These are phyloP conservation scores for Delonix regia DNA, from an alignment of 306 rosid genomes.

Conservation along the genomic window DNA sequence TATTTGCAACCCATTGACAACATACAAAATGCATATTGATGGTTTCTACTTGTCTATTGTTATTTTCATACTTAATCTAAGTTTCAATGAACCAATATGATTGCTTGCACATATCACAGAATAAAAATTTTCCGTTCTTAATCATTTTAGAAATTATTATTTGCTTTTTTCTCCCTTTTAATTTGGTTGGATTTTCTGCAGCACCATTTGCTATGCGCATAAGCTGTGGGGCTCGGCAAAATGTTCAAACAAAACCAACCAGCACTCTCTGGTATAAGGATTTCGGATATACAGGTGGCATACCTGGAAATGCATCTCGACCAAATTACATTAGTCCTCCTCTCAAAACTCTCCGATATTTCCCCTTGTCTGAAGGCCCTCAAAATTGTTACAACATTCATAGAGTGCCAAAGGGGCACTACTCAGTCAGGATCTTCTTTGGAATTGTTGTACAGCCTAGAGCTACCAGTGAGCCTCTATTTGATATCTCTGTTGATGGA, in stretches of 20 bases:
- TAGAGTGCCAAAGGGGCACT: slow-evolving; percentile 85
- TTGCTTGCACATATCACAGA: neutral
- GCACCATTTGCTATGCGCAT: slow-evolving; percentile 89
- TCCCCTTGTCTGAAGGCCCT: slow-evolving; percentile 82
- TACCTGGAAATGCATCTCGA: slow-evolving; percentile 68
- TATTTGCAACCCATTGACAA: slow-evolving; percentile 3
- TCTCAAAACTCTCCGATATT: slow-evolving; percentile 78
- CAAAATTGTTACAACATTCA: slow-evolving; percentile 81
- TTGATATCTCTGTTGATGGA: slow-evolving; percentile 88
- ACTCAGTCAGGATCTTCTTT: slow-evolving; percentile 82
- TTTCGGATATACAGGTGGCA: slow-evolving; percentile 91
- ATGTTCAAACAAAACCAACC: slow-evolving; percentile 73
- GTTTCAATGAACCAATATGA: slow-evolving; percentile 7
- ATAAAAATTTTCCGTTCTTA: slow-evolving; percentile 24
- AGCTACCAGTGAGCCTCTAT: slow-evolving; percentile 71
- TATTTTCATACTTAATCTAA: slow-evolving; percentile 17
- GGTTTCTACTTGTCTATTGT: slow-evolving; percentile 18
- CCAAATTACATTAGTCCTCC: slow-evolving; percentile 79
- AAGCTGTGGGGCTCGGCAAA: slow-evolving; percentile 85
- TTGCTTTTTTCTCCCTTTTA: neutral
- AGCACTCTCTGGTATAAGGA: slow-evolving; percentile 87
- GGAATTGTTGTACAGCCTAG: slow-evolving; percentile 59
- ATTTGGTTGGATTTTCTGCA: slow-evolving; percentile 40
- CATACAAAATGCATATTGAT: slow-evolving; percentile 20
- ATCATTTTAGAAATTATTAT: neutral